Evolutionary conservation across 2,329 filamentous ascomycete genomes (phyloP), one percentile per base, ranked within the genome.

Genomic region (Rachicladosporium sp.): DNA sequence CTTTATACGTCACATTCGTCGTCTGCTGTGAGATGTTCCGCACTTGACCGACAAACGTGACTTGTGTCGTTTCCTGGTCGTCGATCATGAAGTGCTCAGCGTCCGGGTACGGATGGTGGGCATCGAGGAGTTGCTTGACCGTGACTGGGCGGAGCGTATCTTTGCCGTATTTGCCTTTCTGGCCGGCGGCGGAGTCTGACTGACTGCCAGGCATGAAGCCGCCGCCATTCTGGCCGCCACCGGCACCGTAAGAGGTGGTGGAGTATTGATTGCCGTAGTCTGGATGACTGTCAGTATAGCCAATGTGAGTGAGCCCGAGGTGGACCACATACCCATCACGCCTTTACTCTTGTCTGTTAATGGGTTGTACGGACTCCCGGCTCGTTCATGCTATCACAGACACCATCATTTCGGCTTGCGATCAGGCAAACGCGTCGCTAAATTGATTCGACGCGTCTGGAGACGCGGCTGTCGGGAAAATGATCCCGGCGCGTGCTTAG

Each of bases 401-500:
- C 15, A 19, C 15, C 15, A 19, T 19, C 15, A 19, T 19, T 19
- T 5, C 15, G 15, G 15, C 23, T 27, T 8, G 86, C 91, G 2
- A 96, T 98, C 48, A 76, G 83, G 9, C 76, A 84, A 52, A 98
- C 96, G 65, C 93, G 91, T 10, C 98, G 95, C 63, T 86, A 82
- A 1, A 85, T 96, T 27, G 23, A 27, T 27, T 27, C 23, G 23
- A 27, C 23, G 23, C 23, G 23, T 27, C 23, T 27, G 23, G 7
- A 27, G 23, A 8, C 23, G 23, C 6, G 23, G 23, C 23, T 27
- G 23, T 27, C 23, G 23, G 23, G 23, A 8, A 27, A 8, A 27
- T 27, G 6, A 6, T 27, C 7, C 23, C 23, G 23, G 5, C 7
- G 23, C 4, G 7, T 27, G 23, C 23, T 27, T 27, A 27, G 23